Conservation (phyloP, 1,284 basidiomycete genomes). For the Heliocybe sulcata region DNA sequence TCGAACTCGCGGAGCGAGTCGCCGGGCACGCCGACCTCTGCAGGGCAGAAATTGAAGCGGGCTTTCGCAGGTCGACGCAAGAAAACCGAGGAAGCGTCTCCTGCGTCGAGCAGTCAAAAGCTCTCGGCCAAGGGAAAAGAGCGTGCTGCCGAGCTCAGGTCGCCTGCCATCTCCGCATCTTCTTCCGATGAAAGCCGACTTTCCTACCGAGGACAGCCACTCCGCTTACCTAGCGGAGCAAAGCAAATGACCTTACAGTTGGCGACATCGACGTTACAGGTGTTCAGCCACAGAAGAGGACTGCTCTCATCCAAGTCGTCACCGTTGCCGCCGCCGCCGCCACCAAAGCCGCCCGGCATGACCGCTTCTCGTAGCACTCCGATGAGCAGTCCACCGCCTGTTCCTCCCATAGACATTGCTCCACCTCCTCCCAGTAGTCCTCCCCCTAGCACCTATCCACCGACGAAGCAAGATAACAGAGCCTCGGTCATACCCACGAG, state of each 20-base stretch:
- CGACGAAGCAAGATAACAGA: slow-evolving; percentile 11
- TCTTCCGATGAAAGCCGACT: slow-evolving; percentile 1
- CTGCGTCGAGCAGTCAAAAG: background rate
- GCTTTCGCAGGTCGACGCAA: slow-evolving; percentile 57
- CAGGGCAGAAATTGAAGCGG: slow-evolving; percentile 52
- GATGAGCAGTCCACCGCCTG: background rate
- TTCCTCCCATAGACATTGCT: background rate
- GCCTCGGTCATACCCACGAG: slow-evolving; percentile 23
- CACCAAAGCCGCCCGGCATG: slow-evolving; percentile 17
- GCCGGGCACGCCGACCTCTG: background rate
- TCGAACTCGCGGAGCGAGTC: slow-evolving; percentile 9
- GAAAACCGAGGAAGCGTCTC: slow-evolving; percentile 44
- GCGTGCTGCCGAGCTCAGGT: slow-evolving; percentile 12
- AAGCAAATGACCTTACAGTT: slow-evolving; percentile 29
- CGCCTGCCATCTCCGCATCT: slow-evolving; percentile 11
- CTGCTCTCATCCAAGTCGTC: slow-evolving; percentile 11
- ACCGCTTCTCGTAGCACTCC: background rate
- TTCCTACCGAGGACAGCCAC: background rate
- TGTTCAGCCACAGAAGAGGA: slow-evolving; percentile 26
- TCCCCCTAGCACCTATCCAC: slow-evolving; percentile 6
- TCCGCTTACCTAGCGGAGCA: slow-evolving; percentile 5
- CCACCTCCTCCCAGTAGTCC: slow-evolving; percentile 1
- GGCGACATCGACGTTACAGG: slow-evolving; percentile 25
- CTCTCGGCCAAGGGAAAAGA: slow-evolving; percentile 14
- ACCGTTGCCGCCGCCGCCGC: slow-evolving; percentile 18